Base-by-base conservation (phyloP, 2,329 filamentous ascomycete species). In the Hypoxylon rubiginosum region DNA sequence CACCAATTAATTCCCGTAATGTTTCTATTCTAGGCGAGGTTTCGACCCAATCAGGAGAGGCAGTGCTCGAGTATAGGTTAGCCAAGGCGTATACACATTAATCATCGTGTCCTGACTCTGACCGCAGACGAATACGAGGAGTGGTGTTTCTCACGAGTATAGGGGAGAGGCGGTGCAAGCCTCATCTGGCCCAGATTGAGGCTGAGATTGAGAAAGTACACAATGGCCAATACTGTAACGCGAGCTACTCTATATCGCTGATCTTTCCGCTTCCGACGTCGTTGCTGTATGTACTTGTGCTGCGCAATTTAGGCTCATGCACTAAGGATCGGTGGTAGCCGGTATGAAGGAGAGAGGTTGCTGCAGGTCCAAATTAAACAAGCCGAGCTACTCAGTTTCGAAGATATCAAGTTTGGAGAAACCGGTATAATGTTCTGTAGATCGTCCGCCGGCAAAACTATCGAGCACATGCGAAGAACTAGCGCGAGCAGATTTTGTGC, bases 161-260 rank as follows among this genome's bases (percentile, higher is more conserved):
- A 56, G 63, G 60, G 63, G 58, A 9, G 65, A 58, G n/a, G n/a
- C 51, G 43, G 45, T 64, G 61, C 65, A 69, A 71, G 68, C 71
- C 69, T 69, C 67, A 70, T 59, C 65, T 57, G 11, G 32, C 30
- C 50, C 59, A 54, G 57, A 69, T 69, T 69, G 66, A 72, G 70
- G 70, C 70, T 72, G 70, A 72, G 70, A 65, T 66, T 60, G 51
- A 56, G 54, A 55, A 62, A 64, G 58, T 52, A 66, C 54, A 62
- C 60, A 60, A 51, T 56, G 66, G 36, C 62, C 68, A 69, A 72
- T 71, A 65, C 59, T 66, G 62, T 61, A 65, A 68, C 66, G 48
- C 62, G 58, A 17, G 56, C 50, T 54, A 64, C 59, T 63, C 51
- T 63, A 64, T 66, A 64, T 64, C 39, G 62, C 53, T 24, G 62